phyloP scores from a whole-genome alignment of 2,329 filamentous ascomycete species.

The Penicillium sp. region DNA sequence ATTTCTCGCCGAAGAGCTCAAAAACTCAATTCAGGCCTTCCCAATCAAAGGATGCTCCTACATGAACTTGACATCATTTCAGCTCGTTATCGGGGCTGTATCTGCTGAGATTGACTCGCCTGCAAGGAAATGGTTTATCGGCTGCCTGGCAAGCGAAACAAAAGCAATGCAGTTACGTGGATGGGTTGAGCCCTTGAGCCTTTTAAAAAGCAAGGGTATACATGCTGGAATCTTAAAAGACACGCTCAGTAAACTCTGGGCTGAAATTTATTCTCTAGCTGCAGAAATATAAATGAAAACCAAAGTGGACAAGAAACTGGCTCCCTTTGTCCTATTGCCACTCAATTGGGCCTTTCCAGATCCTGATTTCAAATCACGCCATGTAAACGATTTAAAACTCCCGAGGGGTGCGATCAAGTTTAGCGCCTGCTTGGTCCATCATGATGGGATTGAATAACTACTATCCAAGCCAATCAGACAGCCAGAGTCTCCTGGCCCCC shows the following conservation, averaged over 20 bases:
- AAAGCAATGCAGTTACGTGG: constrained; percentile 18
- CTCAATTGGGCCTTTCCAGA: no score
- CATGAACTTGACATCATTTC: constrained; percentile 29
- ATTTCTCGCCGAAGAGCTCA: constrained; percentile 20
- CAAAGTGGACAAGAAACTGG: no score
- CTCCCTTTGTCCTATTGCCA: no score
- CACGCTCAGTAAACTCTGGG: neutral
- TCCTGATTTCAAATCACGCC: no score
- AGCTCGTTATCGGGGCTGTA: constrained; percentile 28
- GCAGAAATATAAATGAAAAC: neutral
- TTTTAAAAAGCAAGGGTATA: neutral
- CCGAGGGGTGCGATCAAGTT: no score
- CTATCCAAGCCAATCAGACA: neutral
- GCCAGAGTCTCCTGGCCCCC: neutral
- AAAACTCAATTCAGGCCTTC: constrained; percentile 13
- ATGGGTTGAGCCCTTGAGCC: constrained; percentile 13
- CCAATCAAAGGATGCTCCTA: constrained; percentile 23
- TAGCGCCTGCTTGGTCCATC: no score
- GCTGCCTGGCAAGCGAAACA: constrained; percentile 14
- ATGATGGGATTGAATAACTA: no score
- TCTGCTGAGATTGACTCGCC: constrained; percentile 19
- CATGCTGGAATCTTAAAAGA: neutral
- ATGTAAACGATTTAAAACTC: no score
- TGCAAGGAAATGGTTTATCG: constrained; percentile 28
- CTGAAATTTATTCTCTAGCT: neutral